These are phyloP conservation scores for Immersiporthe knoxdaviesiana DNA, from an alignment of 2,329 filamentous ascomycete species.

Conservation along the genomic window DNA sequence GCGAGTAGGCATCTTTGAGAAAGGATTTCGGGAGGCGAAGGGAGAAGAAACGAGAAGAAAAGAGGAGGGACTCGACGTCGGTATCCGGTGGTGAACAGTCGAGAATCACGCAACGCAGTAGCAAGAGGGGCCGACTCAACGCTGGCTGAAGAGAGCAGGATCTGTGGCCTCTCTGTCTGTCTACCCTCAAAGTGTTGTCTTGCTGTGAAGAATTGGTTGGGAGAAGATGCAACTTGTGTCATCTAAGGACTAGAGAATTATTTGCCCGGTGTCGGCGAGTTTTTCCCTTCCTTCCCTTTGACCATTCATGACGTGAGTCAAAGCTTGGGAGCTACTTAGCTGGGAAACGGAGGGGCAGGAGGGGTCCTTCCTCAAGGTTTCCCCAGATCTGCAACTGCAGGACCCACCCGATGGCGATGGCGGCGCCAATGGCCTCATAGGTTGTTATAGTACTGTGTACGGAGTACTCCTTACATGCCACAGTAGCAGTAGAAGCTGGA, in stretches of 20 bases:
- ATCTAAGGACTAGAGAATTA: neutral
- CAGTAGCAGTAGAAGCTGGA: too few relatives aligned
- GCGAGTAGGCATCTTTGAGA: constrained; percentile 65
- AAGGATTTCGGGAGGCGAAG: neutral
- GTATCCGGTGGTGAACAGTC: neutral
- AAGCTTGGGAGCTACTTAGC: neutral
- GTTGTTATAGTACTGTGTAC: too few relatives aligned
- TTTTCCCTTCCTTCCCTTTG: constrained; percentile 20
- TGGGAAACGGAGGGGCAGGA: constrained; percentile 2
- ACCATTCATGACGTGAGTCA: constrained; percentile 17
- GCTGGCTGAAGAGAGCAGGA: neutral
- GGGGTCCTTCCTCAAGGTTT: constrained; percentile 7
- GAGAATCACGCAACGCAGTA: neutral
- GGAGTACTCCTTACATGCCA: too few relatives aligned
- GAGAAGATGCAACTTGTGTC: neutral
- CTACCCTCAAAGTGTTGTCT: neutral
- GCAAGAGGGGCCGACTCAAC: neutral
- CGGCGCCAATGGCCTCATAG: too few relatives aligned
- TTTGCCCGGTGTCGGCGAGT: constrained; percentile 11
- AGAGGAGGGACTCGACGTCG: neutral
- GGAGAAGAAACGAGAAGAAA: too few relatives aligned
- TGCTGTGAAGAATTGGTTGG: neutral
- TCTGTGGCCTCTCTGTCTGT: neutral
- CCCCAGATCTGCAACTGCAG: constrained; percentile 18
- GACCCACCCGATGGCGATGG: neutral